Base-by-base conservation (phyloP, 2,329 filamentous ascomycete species). In the Calonectria ilicicola region DNA sequence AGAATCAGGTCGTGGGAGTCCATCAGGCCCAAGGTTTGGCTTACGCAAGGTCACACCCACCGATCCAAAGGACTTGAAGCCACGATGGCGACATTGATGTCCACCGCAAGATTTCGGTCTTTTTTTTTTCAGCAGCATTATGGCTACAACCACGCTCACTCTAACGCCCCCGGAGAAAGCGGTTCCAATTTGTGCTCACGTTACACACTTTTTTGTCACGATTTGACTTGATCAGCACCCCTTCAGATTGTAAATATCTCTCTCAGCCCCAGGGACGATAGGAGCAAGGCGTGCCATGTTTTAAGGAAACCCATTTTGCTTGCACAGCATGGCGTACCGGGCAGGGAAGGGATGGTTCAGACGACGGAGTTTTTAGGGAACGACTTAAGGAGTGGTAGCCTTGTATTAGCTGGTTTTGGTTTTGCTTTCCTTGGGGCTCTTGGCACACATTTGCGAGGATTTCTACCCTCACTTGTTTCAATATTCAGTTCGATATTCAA, bases 1-100 rank as follows among this genome's bases (percentile, higher is more conserved):
- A 29, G 78, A 83, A 21, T 83, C 83, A 17, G 89, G 89, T 6
- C 84, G 88, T 21, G 84, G 85, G 46, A 90, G 86, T 65, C 88
- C 89, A 2, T 84, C 86, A 0, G 85, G 86, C 5, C 86, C 88
- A 6, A 83, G 87, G n/a, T 82, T 62, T n/a, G 73, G 72, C 4
- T 77, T 79, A 76, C 82, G 82, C 62, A 84, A 77, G 42, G 73
- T 67, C 42, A 67, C 71, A 26, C 63, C 80, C 3, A 72, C 75
- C n/a, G 81, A 85, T 29, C 63, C 78, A 2, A 86, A 84, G 72
- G 86, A 87, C 51, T 76, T 73, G 62, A 89, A 86, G 78, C 89
- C 89, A 17, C 85, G 86, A 70, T 91, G 89, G 89, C 85, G 87
- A 66, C 84, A 77, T 67, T 83, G 66, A 53, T 27, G 23, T 19